Conservation (phyloP, 2,329 filamentous ascomycete species). For the Tolypocladium album region DNA sequence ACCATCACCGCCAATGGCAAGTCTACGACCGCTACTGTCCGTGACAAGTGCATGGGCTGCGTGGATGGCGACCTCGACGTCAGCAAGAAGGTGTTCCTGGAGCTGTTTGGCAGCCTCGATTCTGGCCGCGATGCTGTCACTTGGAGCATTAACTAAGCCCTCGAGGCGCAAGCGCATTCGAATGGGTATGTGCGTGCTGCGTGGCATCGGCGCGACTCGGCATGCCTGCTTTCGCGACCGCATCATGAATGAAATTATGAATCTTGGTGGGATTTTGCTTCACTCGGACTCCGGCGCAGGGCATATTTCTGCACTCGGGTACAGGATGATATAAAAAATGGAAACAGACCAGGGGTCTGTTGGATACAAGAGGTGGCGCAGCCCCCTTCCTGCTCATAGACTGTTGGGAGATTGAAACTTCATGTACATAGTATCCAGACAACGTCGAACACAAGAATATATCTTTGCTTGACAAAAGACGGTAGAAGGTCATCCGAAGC, state of each 20-base stretch:
- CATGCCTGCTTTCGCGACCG: neutral
- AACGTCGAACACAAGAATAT: neutral
- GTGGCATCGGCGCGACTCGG: neutral
- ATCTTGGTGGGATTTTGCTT: neutral
- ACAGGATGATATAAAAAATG: neutral
- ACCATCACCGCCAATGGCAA: constrained; percentile 52
- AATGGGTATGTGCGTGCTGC: neutral
- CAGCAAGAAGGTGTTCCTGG: constrained; percentile 42
- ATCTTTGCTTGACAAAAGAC: neutral
- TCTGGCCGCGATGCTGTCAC: constrained; percentile 28
- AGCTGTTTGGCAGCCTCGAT: constrained; percentile 35
- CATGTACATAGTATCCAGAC: neutral
- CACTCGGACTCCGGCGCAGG: neutral
- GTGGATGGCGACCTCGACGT: constrained; percentile 40
- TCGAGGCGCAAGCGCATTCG: neutral
- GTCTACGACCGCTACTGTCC: constrained; percentile 45
- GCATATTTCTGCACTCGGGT: neutral
- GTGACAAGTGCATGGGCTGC: constrained; percentile 52
- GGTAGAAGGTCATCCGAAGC: no score
- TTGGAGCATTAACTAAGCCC: constrained; percentile 35
- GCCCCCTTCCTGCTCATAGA: neutral
- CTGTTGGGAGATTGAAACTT: neutral
- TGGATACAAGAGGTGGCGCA: neutral
- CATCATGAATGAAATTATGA: neutral
- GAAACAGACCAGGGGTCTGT: neutral